phyloP scores from a whole-genome alignment of 345 rosid genomes.

The Ricinus communis region DNA sequence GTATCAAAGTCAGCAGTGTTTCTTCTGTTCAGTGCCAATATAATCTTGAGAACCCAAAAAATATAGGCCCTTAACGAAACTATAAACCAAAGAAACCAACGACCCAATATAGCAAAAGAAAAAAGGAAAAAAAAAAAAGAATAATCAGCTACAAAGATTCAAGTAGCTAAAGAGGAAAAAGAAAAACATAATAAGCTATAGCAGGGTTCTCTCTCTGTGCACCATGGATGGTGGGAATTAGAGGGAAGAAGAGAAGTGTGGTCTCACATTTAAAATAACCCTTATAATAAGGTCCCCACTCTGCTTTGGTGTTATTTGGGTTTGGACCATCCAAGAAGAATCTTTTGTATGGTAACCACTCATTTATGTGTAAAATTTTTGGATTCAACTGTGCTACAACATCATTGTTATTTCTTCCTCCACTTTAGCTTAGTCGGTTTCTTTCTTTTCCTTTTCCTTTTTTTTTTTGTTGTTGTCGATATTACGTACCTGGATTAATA shows the following conservation, averaged over 20 bases:
- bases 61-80: too few relatives aligned
- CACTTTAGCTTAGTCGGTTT: background rate
- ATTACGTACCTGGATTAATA: background rate
- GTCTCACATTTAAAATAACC: background rate
- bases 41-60: background rate
- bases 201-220: background rate
- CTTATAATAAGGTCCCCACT: conserved; percentile 10
- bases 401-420: background rate
- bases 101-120: too few relatives aligned
- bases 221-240: conserved; percentile 11
- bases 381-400: background rate
- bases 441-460: background rate
- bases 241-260: background rate
- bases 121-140: background rate
- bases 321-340: conserved; percentile 10
- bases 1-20: background rate
- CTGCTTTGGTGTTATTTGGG: background rate
- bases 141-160: background rate
- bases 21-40: background rate
- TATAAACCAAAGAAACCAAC: too few relatives aligned
- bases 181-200: too few relatives aligned
- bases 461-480: background rate
- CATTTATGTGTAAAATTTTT: too few relatives aligned
- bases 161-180: background rate
- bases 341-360: conserved; percentile 4